phyloP scores from a whole-genome alignment of 768 basidiomycete genomes.

The Tremella fuciformis region DNA sequence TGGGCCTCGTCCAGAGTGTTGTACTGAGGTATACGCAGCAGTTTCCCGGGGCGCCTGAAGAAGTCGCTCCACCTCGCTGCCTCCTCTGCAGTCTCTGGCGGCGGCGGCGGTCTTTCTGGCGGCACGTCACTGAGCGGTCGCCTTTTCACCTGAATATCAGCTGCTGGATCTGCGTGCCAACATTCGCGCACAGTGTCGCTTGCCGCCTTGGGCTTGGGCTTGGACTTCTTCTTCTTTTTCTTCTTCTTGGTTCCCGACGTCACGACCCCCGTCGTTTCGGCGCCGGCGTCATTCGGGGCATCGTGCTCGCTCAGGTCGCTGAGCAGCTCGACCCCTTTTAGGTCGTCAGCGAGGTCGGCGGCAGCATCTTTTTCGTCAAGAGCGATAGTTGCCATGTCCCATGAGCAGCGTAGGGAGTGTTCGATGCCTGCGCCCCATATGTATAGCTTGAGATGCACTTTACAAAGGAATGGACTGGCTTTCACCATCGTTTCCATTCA shows the following conservation, averaged over 20 bases:
- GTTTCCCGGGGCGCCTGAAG: background rate
- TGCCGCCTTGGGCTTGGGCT: background rate
- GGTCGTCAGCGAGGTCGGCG: too few relatives aligned
- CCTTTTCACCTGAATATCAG: background rate
- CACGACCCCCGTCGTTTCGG: background rate
- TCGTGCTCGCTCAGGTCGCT: too few relatives aligned
- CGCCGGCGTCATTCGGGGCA: background rate
- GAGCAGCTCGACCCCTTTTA: too few relatives aligned
- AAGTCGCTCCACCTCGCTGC: background rate
- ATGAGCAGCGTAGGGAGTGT: too few relatives aligned
- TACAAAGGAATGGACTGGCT: too few relatives aligned
- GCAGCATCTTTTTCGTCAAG: too few relatives aligned
- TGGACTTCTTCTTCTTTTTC: slow-evolving; percentile 1
- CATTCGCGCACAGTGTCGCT: background rate
- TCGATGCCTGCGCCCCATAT: too few relatives aligned
- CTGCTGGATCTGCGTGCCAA: background rate
- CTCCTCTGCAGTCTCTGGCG: background rate
- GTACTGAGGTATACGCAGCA: background rate
- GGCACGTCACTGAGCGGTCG: background rate
- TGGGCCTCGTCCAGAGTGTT: slow-evolving; percentile 1
- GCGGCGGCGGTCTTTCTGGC: background rate
- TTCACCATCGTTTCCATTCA: too few relatives aligned
- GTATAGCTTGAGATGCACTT: too few relatives aligned
- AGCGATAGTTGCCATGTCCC: too few relatives aligned
- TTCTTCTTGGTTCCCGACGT: background rate